Conservation (phyloP, 1,139 yeast genomes). For the Komagataea norvegica region DNA sequence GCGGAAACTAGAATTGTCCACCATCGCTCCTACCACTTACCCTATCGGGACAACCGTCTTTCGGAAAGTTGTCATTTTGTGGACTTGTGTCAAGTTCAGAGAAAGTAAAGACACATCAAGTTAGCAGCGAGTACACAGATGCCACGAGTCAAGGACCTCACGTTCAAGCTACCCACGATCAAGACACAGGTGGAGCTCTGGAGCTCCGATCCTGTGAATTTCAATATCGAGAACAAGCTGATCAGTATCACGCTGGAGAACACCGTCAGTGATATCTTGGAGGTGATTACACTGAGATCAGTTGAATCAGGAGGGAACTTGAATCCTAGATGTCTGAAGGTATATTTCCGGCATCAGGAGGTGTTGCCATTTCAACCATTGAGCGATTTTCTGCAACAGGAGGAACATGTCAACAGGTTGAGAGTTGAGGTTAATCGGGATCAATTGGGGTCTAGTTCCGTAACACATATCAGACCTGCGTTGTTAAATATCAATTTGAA, state of each 20-base stretch:
- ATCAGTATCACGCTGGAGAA: conserved; percentile 24
- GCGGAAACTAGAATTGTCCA: too few relatives aligned
- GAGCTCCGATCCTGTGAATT: conserved; percentile 17
- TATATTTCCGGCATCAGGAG: conserved; percentile 12
- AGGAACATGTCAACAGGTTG: conserved; percentile 9
- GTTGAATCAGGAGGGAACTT: conserved; percentile 12
- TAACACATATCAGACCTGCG: conserved; percentile 11
- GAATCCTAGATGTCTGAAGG: conserved; percentile 18
- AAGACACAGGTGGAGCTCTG: conserved; percentile 16
- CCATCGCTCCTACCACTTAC: too few relatives aligned
- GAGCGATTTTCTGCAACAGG: conserved; percentile 6
- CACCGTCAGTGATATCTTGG: conserved; percentile 25
- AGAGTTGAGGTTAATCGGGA: conserved; percentile 17
- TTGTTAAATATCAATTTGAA: conserved; percentile 18
- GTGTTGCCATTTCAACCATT: conserved; percentile 15
- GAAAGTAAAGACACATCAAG: neutral
- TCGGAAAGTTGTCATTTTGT: too few relatives aligned
- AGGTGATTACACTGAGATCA: conserved; percentile 21
- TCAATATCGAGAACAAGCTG: conserved; percentile 14
- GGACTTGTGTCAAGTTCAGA: neutral
- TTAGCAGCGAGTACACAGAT: neutral
- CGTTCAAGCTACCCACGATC: conserved; percentile 15
- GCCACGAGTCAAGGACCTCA: conserved; percentile 14
- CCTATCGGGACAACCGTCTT: too few relatives aligned
- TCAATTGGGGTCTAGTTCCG: conserved; percentile 2